Evolutionary conservation across 495 filamentous ascomycete species (phyloP).

Genomic region (Trichoderma asperelloides): DNA sequence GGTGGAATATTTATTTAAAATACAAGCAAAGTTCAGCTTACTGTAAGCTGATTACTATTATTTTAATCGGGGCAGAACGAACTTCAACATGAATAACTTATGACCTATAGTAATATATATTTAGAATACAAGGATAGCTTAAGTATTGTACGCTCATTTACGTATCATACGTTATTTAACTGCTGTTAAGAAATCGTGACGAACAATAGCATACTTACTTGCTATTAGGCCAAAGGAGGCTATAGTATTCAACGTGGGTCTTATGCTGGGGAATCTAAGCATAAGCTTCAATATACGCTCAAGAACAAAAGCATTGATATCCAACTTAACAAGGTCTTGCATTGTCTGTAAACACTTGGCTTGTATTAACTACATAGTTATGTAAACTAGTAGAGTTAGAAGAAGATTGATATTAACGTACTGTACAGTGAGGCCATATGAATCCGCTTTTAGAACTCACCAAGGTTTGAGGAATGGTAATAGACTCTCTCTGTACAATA

Average conservation of each 20-base stretch:
- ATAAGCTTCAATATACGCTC: not conserved
- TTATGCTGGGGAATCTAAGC: not conserved
- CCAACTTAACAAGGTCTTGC: too few relatives aligned
- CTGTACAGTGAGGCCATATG: too few relatives aligned
- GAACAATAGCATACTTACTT: not conserved
- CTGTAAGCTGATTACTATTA: not conserved
- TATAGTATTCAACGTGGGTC: not conserved
- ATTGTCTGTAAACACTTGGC: too few relatives aligned
- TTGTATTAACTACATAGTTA: too few relatives aligned
- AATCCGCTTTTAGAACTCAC: too few relatives aligned
- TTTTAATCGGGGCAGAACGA: not conserved
- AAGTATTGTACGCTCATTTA: not conserved
- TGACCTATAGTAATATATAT: not conserved
- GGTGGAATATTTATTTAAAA: too few relatives aligned
- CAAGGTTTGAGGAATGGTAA: too few relatives aligned
- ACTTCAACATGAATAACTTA: not conserved
- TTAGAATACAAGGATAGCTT: not conserved
- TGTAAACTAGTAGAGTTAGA: too few relatives aligned
- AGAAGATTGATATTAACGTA: too few relatives aligned
- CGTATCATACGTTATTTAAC: not conserved
- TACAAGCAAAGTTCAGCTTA: not conserved
- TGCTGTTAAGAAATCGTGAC: not conserved
- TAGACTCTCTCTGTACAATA: too few relatives aligned
- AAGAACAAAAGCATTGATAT: too few relatives aligned
- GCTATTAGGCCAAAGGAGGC: not conserved